Evolutionary conservation across 129 eudicot species (phyloP), one percentile per base, ranked within the genome.

Genomic region (Silybum marianum): DNA sequence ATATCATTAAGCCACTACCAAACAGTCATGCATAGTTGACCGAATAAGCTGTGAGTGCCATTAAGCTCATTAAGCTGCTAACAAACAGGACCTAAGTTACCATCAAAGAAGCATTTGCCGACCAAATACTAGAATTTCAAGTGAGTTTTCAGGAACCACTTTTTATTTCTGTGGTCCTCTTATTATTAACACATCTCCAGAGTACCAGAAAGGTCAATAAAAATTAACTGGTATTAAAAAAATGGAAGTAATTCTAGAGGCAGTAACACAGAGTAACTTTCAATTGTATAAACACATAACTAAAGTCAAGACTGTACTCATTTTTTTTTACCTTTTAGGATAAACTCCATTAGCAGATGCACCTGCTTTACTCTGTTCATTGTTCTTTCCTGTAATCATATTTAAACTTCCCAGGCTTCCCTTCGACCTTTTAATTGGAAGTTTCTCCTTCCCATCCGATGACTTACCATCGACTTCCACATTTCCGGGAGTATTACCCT

Each of bases 371-470:
- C 90, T 86, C 46, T 84, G 83, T 83, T 91, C 97, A 71, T 85
- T 86, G 39, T 82, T 86, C 84, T 93, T 96, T 54, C 98, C 95
- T 0, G 98, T 91, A 73, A 96, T 96, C 98, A 93, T 96, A 84
- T 91, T 96, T 82, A 96, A 85, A 88, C 97, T 93, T 69, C 99
- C 98, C 79, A 96, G 80, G 86, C 97, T 91, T 78, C 95, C 98
- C 80, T 93, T 96, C 9, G 98, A 90, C 87, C 99, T 88, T 93
- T 96, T 96, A 77, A 96, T 90, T 22, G 99, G 98, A 78, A 96
- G 86, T 78, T 96, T 96, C 87, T 92, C 99, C 90, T 96, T 96
- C 73, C 89, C 99, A 39, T 93, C 99, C 25, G 94, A 83, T 34
- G 90, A 79, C 86, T 91, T 96, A 48, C 90, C 88, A 54, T 91